A percentile compares a stretch with the other conserved stretches of the same genome.
Evolutionary conservation across 1,284 basidiomycete genomes (phyloP).

Genomic region (Ustilago sp.): DNA sequence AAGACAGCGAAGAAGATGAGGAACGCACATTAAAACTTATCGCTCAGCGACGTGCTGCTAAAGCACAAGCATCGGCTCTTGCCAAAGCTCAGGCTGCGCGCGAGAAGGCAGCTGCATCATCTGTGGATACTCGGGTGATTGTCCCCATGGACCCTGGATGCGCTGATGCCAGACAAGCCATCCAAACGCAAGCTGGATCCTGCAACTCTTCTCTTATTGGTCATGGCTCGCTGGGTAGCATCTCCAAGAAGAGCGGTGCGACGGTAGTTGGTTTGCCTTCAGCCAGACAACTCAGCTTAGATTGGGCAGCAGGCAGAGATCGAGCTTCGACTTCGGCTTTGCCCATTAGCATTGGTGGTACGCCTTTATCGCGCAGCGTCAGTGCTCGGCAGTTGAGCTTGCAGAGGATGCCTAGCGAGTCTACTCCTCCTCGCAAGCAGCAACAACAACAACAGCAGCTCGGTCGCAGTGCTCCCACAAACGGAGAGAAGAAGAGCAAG

Average conservation of each 20-base stretch:
- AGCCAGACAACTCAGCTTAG: slow-evolving; percentile 41
- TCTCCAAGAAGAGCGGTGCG: slow-evolving; percentile 12
- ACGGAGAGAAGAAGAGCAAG: slow-evolving; percentile 22
- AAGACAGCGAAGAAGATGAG: slow-evolving; percentile 62
- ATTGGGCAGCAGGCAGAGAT: slow-evolving; percentile 59
- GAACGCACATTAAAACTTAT: slow-evolving; percentile 63
- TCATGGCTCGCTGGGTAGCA: slow-evolving; percentile 5
- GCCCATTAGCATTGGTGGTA: slow-evolving; percentile 40
- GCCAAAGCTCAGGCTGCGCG: slow-evolving; percentile 30
- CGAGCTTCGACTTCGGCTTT: slow-evolving; percentile 41
- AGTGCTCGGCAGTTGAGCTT: slow-evolving; percentile 35
- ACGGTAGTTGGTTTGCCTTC: slow-evolving; percentile 38
- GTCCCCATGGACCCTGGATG: slow-evolving; percentile 24
- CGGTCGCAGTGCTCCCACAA: slow-evolving; percentile 5
- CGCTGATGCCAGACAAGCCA: slow-evolving; percentile 50
- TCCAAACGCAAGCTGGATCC: slow-evolving; percentile 33
- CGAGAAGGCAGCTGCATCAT: slow-evolving; percentile 8
- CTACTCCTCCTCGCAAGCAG: slow-evolving; percentile 20
- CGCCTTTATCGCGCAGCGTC: slow-evolving; percentile 43
- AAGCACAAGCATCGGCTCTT: slow-evolving; percentile 35
- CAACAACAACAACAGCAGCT: neutral
- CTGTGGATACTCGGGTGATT: slow-evolving; percentile 1
- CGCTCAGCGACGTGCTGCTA: slow-evolving; percentile 59
- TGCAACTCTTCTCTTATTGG: slow-evolving; percentile 3
- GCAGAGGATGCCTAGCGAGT: slow-evolving; percentile 23